Conservation (phyloP, 1,139 yeast genomes). For the Yamadazyma diddensiae region DNA sequence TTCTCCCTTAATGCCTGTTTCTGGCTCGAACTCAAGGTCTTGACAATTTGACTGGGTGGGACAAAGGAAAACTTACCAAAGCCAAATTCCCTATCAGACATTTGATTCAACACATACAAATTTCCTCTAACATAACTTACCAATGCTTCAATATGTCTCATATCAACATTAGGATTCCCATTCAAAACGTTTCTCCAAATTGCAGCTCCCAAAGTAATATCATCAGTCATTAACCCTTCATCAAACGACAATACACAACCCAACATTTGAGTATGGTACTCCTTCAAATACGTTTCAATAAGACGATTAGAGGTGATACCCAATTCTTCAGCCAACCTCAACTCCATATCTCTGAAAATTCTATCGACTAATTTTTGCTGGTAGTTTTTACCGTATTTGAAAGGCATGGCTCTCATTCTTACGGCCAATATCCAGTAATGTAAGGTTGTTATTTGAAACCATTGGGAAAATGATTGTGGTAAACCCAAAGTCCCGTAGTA, state of each 20-base stretch:
- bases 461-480: constrained; percentile 86
- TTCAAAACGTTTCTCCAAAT: constrained; percentile 90
- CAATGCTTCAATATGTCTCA: constrained; percentile 80
- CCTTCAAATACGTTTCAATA: constrained; percentile 83
- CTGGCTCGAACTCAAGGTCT: constrained; percentile 63
- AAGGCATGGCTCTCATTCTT: constrained; percentile 95
- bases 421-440: constrained; percentile 94
- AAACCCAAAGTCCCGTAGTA: constrained; percentile 78
- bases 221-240: constrained; percentile 83
- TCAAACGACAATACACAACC: constrained; percentile 91
- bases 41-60: constrained; percentile 79
- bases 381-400: constrained; percentile 81
- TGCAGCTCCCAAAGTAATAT: constrained; percentile 82
- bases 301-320: constrained; percentile 80
- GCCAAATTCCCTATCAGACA: constrained; percentile 90
- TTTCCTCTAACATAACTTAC: constrained; percentile 88
- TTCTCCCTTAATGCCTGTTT: constrained; percentile 44
- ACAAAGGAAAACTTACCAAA: constrained; percentile 84
- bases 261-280: constrained; percentile 83
- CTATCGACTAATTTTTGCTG: constrained; percentile 91
- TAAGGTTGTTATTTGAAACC: constrained; percentile 88
- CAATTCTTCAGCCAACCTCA: constrained; percentile 80
- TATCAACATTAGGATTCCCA: constrained; percentile 79
- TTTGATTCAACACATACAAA: constrained; percentile 76
- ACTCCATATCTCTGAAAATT: constrained; percentile 85